Percentiles rank a stretch among this genome's conserved stretches.
Conservation (phyloP, 2,329 filamentous ascomycete species). For the Pseudomassariella vexata region DNA sequence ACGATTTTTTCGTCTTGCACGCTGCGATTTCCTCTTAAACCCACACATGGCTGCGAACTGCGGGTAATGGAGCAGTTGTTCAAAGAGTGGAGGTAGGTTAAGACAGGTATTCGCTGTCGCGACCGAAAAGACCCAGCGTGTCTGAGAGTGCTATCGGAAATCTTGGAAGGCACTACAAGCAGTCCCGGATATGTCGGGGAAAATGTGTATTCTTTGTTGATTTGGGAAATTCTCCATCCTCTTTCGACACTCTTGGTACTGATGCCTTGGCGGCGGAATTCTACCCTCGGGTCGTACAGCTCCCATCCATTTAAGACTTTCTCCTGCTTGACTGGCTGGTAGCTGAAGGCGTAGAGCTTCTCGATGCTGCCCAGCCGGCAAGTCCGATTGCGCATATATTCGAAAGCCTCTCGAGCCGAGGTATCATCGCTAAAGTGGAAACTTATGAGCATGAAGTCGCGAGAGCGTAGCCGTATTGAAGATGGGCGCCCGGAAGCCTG, state of each 20-base stretch:
- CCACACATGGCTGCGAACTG: conserved; percentile 86
- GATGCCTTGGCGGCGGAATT: conserved; percentile 84
- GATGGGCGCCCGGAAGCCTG: conserved; percentile 65
- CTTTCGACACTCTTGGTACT: conserved; percentile 70
- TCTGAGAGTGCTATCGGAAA: conserved; percentile 96
- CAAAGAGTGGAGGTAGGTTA: conserved; percentile 92
- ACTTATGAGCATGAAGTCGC: conserved; percentile 90
- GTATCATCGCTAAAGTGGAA: conserved; percentile 78
- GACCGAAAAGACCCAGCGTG: conserved; percentile 89
- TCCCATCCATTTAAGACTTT: conserved; percentile 73
- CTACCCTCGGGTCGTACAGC: conserved; percentile 76
- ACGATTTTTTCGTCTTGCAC: conserved; percentile 94
- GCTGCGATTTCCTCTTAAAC: conserved; percentile 80
- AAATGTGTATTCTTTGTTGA: conserved; percentile 87
- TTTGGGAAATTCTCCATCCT: conserved; percentile 83
- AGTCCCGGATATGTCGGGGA: conserved; percentile 88
- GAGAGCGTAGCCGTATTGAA: conserved; percentile 79
- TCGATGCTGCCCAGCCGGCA: conserved; percentile 80
- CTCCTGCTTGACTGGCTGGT: conserved; percentile 69
- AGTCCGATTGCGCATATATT: conserved; percentile 74
- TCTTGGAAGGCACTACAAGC: conserved; percentile 76
- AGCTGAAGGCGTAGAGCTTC: conserved; percentile 86
- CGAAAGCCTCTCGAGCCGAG: conserved; percentile 77
- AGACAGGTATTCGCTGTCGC: conserved; percentile 76
- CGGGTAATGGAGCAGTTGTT: conserved; percentile 97